Base-by-base conservation (phyloP, 805 yeast species). In the Saccharomyces jurei region DNA sequence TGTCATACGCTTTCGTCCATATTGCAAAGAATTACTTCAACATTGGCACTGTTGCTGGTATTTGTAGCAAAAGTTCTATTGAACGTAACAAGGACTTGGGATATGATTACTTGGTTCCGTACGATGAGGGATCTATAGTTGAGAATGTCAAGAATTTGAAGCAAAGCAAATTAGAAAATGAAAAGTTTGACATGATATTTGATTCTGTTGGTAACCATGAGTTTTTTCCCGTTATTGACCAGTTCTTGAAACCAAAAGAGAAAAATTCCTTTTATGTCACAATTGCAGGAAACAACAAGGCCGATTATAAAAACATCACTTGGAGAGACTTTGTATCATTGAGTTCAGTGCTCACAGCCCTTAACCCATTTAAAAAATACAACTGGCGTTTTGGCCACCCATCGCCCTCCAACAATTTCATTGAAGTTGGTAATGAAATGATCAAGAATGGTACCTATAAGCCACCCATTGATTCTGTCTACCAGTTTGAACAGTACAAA, bases 141-240 rank as follows among this genome's bases (percentile, higher is more conserved):
- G 68, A 73, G 41, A 76, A 76, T 50, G 62, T 74, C 53, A 59
- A 67, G 53, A 50, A 63, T 49, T 52, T 75, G 59, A 50, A 70
- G 26, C 60, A 63, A 28, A 58, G 63, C n/a, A 54, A 62, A 22
- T 54, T 65, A 22, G 56, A 66, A 25, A 68, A 72, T 50, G 75
- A 77, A 50, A 72, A 77, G 57, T 87, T 82, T 61, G 89, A 86
- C 63, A 64, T 79, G 10, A 80, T 87, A 48, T 64, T 82, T 29
- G 96, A 88, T 70, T 76, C 84, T 52, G 81, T 80, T 51, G 91
- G 96, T 41, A 80, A 79, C 53, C 65, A 65, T 27, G 80, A 77
- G 21, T 75, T 83, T 22, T 74, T 81, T 52, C 65, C 72, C 2
- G 66, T 75, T 11, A 72, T 80, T 52, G 62, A 70, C 4, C 60